Evolutionary conservation across 352 stramenopile species (phyloP).

Genomic region (Pythium aquatile): DNA sequence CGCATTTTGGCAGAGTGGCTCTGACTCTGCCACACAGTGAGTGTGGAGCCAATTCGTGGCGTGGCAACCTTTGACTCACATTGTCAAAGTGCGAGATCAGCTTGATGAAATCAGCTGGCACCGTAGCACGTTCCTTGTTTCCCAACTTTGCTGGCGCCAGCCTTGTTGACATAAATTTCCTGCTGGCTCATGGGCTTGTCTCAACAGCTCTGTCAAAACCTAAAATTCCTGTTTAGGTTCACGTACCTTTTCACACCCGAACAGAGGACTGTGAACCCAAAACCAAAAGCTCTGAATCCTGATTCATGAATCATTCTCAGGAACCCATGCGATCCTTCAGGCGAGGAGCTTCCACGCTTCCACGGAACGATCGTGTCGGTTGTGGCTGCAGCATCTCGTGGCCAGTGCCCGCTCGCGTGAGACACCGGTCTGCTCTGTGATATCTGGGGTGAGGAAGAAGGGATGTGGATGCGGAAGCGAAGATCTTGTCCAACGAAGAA

Average conservation of each 20-base stretch:
- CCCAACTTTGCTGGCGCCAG: background rate
- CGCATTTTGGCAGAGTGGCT: too few species aligned
- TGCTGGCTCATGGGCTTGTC: background rate
- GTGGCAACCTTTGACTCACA: too few species aligned
- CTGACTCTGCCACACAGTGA: too few species aligned
- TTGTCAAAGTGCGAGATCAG: background rate
- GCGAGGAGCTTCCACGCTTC: background rate
- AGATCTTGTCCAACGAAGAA: background rate
- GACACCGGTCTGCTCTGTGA: background rate
- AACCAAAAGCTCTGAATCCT: background rate
- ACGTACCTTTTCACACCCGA: background rate
- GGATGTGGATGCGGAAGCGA: background rate
- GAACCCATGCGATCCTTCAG: conserved; percentile 4
- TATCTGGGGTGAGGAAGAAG: background rate
- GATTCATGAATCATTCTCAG: conserved; percentile 5
- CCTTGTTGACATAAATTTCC: background rate
- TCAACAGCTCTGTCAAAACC: background rate
- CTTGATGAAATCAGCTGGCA: background rate
- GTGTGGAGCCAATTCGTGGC: too few species aligned
- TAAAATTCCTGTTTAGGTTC: background rate
- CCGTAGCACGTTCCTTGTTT: background rate
- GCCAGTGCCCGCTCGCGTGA: background rate
- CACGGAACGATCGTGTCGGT: background rate
- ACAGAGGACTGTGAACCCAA: conserved; percentile 1
- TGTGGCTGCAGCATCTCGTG: background rate